Percentiles rank a stretch among this genome's conserved stretches.
Conservation (phyloP, 768 basidiomycete genomes). For the Kwoniella shandongensis region DNA sequence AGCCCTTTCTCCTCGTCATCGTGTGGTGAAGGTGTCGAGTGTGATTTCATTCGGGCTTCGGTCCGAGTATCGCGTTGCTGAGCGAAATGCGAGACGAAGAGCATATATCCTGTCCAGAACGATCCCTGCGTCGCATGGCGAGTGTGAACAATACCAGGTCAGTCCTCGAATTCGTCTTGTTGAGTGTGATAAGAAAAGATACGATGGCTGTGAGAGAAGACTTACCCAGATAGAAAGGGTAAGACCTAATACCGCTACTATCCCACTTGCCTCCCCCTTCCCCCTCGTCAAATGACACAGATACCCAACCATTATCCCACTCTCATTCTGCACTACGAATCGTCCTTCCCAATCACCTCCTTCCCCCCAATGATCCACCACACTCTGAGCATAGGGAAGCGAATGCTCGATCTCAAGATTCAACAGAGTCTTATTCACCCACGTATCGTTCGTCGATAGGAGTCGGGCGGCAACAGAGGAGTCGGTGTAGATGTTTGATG, state of each 20-base stretch:
- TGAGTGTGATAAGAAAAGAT: neutral
- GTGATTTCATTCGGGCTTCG: too few species aligned
- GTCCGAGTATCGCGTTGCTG: too few species aligned
- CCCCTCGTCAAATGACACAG: neutral
- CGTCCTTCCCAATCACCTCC: neutral
- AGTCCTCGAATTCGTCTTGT: neutral
- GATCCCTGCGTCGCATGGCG: neutral
- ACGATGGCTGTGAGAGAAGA: neutral
- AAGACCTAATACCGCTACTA: neutral
- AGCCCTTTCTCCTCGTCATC: too few species aligned
- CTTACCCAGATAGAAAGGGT: slow-evolving; percentile 6
- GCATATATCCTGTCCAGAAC: neutral
- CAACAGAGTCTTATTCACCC: neutral
- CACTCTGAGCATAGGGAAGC: neutral
- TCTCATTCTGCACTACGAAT: neutral
- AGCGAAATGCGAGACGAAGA: neutral
- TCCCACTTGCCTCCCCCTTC: neutral
- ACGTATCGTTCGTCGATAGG: neutral
- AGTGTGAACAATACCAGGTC: neutral
- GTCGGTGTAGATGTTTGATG: neutral
- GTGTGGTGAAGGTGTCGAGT: too few species aligned
- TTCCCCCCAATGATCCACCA: neutral
- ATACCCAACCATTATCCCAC: neutral
- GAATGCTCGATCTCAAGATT: neutral
- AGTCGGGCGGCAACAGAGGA: neutral